These are phyloP conservation scores for Rhodotorula kratochvilovae DNA, from an alignment of 768 basidiomycete genomes.

Conservation along the genomic window DNA sequence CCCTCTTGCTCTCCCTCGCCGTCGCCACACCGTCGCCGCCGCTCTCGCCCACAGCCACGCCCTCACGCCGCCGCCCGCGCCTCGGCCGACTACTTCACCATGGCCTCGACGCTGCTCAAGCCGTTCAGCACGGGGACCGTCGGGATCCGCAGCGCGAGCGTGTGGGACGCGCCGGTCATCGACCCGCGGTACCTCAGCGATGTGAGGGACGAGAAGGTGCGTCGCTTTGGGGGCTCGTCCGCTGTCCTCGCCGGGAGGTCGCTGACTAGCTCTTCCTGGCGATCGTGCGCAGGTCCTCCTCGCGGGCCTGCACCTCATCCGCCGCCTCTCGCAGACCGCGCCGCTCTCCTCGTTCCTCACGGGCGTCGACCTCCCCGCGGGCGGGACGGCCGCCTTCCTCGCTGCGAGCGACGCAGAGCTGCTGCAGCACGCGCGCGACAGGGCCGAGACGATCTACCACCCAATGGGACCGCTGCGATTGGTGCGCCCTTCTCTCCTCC, in stretches of 20 bases:
- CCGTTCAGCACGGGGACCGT: constrained; percentile 26
- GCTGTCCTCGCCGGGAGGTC: not conserved
- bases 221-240: not conserved
- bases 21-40: too few species aligned
- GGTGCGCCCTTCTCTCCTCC: constrained; percentile 1
- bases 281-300: constrained; percentile 35
- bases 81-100: constrained; percentile 22
- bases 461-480: constrained; percentile 29
- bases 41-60: constrained; percentile 7
- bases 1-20: too few species aligned
- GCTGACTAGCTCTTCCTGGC: not conserved
- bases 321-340: constrained; percentile 12
- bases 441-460: constrained; percentile 37
- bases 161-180: constrained; percentile 33
- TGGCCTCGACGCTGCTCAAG: constrained; percentile 15
- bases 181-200: constrained; percentile 32
- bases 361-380: not conserved
- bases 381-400: not conserved
- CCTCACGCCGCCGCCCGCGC: constrained; percentile 9
- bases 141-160: constrained; percentile 17
- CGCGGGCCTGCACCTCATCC: constrained; percentile 30
- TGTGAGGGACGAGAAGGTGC: constrained; percentile 29
- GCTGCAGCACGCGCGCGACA: constrained; percentile 13
- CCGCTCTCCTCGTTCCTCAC: constrained; percentile 21
- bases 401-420: constrained; percentile 21